Conservation (phyloP, 441 rosid species). For the Erodium chrysanthum region DNA sequence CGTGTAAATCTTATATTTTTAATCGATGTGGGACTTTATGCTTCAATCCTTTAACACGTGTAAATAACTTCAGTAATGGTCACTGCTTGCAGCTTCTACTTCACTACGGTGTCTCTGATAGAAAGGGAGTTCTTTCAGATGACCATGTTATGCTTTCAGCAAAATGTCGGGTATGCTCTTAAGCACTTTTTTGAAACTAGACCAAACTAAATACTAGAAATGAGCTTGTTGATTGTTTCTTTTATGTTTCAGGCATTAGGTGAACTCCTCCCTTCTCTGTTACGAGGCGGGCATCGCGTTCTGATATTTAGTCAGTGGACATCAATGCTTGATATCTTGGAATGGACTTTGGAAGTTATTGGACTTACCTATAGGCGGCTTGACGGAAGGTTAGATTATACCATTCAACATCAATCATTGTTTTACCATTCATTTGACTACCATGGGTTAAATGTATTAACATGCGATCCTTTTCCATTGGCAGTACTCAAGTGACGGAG, state of each 20-base stretch:
- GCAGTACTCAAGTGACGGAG: conserved; percentile 83
- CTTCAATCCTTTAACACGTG: background rate
- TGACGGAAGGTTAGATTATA: conserved; percentile 67
- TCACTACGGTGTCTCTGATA: conserved; percentile 41
- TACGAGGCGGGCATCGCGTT: conserved; percentile 63
- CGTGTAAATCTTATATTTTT: background rate
- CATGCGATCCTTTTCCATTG: conserved; percentile 9
- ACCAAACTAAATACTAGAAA: background rate
- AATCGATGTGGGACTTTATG: background rate
- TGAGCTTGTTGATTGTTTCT: background rate
- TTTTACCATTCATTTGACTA: background rate
- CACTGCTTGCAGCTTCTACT: conserved; percentile 52
- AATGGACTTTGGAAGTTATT: conserved; percentile 83
- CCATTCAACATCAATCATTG: background rate
- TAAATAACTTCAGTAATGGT: background rate
- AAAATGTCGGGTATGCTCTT: conserved; percentile 65
- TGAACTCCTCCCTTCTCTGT: conserved; percentile 69
- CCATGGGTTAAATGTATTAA: background rate
- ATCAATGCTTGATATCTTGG: conserved; percentile 92
- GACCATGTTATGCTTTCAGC: conserved; percentile 89
- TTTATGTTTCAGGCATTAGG: conserved; percentile 49
- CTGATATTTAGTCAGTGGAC: conserved; percentile 96
- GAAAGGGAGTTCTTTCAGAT: conserved; percentile 65
- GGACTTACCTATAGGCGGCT: conserved; percentile 80
- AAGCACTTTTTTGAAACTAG: background rate